Evolutionary conservation across 306 rosid species (phyloP), one percentile per base, ranked within the genome.

Genomic region (Sicyos baderoa): DNA sequence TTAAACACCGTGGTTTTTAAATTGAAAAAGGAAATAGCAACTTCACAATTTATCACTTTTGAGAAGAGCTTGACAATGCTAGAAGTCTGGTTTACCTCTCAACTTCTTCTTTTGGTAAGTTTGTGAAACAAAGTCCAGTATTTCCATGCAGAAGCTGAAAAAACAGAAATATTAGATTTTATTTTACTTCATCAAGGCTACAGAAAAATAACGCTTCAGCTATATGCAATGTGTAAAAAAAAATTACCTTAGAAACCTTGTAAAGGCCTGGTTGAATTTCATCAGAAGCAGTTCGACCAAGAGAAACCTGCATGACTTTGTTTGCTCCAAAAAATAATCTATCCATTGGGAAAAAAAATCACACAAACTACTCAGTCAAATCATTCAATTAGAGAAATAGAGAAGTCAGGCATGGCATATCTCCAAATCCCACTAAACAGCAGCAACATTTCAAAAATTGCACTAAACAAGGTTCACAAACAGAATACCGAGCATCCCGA

Each of bases 321-420:
- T 93, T 93, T 2, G 99, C 90, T 1, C 99, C 99, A 17, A 93
- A 82, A 76, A 93, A 93, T 80, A 93, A 93, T 37, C 93, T 87
- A 60, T 67, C 49, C 47, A 77, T 49, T 44, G 29, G 37, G 23
- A 27, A 52, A 6, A 59, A 17, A 59, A 52, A 27, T 22, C 54
- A 27, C 0, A 1, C 51, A 47, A 63, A 22, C 21, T 22, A 12
- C 29, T 13, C n/a, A 47, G 71, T 21, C 27, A 3, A 35, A 45
- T 44, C 22, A 66, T 45, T 47, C 47, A 27, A 47, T 45, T 47
- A 42, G 70, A 42, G 35, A 64, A 44, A 64, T 13, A 45, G 71
- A 47, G 8, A 7, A 15, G 9, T 11, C 27, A 62, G 40, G 51
- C 68, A 62, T 32, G 25, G 7, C 12, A 64, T 29, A 29, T 29